phyloP scores from a whole-genome alignment of 495 filamentous ascomycete species.

The Penicillium simplicissimum region DNA sequence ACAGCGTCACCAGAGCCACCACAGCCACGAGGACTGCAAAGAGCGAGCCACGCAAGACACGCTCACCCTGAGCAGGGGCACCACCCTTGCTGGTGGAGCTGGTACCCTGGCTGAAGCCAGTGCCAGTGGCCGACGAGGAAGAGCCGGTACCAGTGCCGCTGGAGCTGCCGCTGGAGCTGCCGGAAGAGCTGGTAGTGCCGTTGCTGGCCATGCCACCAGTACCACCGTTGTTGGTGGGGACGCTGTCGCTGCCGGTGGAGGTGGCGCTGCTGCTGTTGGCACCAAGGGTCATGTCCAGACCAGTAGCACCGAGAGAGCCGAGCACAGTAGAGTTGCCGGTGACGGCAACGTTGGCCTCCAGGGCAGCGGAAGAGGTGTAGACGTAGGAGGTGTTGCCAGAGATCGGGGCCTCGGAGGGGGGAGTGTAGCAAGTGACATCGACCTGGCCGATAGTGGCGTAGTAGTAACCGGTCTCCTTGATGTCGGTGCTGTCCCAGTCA shows the following conservation, averaged over 20 bases:
- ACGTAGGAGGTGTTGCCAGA: slow-evolving; percentile 68
- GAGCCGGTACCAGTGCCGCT: slow-evolving; percentile 19
- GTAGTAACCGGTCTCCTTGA: slow-evolving; percentile 84
- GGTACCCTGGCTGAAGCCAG: slow-evolving; percentile 30
- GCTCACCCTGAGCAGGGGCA: slow-evolving; percentile 43
- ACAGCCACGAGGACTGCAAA: slow-evolving; percentile 59
- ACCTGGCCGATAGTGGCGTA: slow-evolving; percentile 80
- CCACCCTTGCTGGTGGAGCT: slow-evolving; percentile 27
- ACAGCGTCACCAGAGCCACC: slow-evolving; percentile 56
- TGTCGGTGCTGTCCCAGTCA: slow-evolving; percentile 80
- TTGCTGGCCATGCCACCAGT: slow-evolving; percentile 9
- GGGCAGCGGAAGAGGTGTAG: slow-evolving; percentile 63
- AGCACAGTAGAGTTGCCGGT: slow-evolving; percentile 76
- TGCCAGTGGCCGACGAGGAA: slow-evolving; percentile 12
- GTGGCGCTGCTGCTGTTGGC: slow-evolving; percentile 29
- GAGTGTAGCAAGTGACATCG: slow-evolving; percentile 79
- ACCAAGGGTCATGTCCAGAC: slow-evolving; percentile 62
- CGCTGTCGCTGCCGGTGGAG: slow-evolving; percentile 32
- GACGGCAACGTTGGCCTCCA: slow-evolving; percentile 74
- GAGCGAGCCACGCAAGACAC: slow-evolving; percentile 52
- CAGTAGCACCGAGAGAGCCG: slow-evolving; percentile 74
- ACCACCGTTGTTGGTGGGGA: slow-evolving; percentile 38
- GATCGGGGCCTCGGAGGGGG: slow-evolving; percentile 62
- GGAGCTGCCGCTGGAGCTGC: slow-evolving; percentile 32
- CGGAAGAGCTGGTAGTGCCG: slow-evolving; percentile 24